phyloP scores from a whole-genome alignment of 2,329 filamentous ascomycete species.

The Biscogniauxia sp. region DNA sequence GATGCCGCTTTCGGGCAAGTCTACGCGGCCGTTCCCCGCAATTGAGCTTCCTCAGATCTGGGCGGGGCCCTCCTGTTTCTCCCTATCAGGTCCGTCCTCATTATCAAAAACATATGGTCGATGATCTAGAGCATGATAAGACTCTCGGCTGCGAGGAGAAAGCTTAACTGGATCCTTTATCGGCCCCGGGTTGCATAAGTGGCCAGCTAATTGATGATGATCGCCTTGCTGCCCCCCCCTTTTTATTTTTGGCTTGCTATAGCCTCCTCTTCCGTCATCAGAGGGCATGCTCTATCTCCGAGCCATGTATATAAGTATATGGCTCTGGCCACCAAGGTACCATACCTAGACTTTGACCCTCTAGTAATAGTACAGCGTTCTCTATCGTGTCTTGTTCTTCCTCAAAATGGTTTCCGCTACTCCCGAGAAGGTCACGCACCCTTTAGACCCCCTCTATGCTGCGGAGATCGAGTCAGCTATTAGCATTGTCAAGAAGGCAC shows the following conservation, averaged over 20 bases:
- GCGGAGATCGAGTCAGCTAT: constrained; percentile 73
- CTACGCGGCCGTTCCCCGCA: constrained; percentile 20
- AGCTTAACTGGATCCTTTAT: constrained; percentile 20
- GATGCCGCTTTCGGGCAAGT: neutral
- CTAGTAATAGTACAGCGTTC: neutral
- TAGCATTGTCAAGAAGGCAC: constrained; percentile 63
- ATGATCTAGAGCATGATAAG: constrained; percentile 16
- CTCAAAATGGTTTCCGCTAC: constrained; percentile 23
- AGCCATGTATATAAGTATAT: neutral
- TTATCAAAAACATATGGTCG: constrained; percentile 20
- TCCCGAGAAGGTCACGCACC: constrained; percentile 47
- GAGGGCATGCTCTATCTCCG: neutral
- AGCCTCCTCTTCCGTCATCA: neutral
- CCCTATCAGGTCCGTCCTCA: constrained; percentile 18
- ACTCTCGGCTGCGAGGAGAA: constrained; percentile 8
- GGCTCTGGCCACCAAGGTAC: neutral
- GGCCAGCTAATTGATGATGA: constrained; percentile 21
- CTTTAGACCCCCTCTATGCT: constrained; percentile 72
- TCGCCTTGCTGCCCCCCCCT: neutral
- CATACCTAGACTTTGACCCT: neutral
- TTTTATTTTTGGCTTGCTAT: neutral
- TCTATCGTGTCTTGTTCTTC: constrained; percentile 1
- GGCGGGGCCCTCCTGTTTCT: constrained; percentile 19
- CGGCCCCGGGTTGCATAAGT: constrained; percentile 21
- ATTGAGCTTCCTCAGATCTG: constrained; percentile 17